Conservation (phyloP, 331 rosid species). For the Telfairia occidentalis region DNA sequence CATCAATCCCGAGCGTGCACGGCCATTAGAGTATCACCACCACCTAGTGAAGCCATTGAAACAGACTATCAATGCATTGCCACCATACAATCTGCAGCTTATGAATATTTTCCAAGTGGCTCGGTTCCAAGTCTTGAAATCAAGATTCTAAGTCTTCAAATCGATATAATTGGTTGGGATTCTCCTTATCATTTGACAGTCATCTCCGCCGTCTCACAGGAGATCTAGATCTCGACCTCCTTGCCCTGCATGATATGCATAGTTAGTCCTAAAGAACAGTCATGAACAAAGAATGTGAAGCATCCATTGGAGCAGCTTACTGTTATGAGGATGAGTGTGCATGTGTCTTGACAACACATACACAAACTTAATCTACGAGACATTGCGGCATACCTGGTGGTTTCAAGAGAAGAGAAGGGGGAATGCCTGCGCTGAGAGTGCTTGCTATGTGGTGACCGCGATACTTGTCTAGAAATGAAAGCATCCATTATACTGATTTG, state of each 20-base stretch:
- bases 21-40: not conserved
- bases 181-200: constrained; percentile 15
- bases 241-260: constrained; percentile 46
- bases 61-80: not conserved
- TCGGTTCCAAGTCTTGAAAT: not conserved
- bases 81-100: not conserved
- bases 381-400: constrained; percentile 56
- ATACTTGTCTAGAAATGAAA: constrained; percentile 98
- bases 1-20: not conserved
- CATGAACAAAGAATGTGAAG: constrained; percentile 19
- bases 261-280: constrained; percentile 20
- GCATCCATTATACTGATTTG: constrained; percentile 73
- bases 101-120: not conserved
- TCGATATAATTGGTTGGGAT: not conserved
- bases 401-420: constrained; percentile 91
- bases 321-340: constrained; percentile 41
- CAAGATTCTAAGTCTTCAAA: constrained; percentile 1
- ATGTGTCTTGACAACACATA: constrained; percentile 49
- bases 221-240: constrained; percentile 80
- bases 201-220: constrained; percentile 70
- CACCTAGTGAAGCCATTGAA: not conserved
- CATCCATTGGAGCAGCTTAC: constrained; percentile 71
- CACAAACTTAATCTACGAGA: constrained; percentile 38
- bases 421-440: constrained; percentile 99
- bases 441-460: constrained; percentile 99